Conservation (phyloP, 352 stramenopile species). For the Globisporangium splendens region DNA sequence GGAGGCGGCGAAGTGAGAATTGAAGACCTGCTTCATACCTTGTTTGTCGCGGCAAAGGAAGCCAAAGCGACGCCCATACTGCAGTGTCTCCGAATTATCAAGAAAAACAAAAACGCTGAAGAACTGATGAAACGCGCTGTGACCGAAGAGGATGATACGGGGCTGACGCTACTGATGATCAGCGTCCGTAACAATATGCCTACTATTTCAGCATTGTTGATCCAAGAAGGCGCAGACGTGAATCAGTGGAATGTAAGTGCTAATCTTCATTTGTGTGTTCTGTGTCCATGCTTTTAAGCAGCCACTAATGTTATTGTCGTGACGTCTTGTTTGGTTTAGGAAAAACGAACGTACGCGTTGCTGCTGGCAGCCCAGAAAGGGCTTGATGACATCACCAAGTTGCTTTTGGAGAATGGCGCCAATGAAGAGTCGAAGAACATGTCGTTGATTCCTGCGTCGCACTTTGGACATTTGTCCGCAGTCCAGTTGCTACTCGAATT, state of each 20-base stretch:
- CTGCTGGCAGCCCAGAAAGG: slow-evolving; percentile 83
- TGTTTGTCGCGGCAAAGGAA: slow-evolving; percentile 61
- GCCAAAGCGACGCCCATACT: slow-evolving; percentile 46
- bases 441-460: slow-evolving; percentile 77
- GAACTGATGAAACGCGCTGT: slow-evolving; percentile 52
- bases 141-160: slow-evolving; percentile 68
- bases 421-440: slow-evolving; percentile 85
- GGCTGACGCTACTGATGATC: slow-evolving; percentile 82
- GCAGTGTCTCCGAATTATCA: slow-evolving; percentile 58
- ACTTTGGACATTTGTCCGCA: slow-evolving; percentile 78
- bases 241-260: slow-evolving; percentile 75
- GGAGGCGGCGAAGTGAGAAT: slow-evolving; percentile 50
- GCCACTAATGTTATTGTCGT: not conserved
- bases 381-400: slow-evolving; percentile 62
- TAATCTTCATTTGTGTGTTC: not conserved
- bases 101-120: slow-evolving; percentile 39
- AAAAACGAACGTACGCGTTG: slow-evolving; percentile 77
- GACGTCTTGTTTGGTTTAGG: slow-evolving; percentile 27
- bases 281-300: slow-evolving; percentile 7
- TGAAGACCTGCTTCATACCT: slow-evolving; percentile 50
- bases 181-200: slow-evolving; percentile 62
- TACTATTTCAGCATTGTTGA: slow-evolving; percentile 50
- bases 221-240: slow-evolving; percentile 72
- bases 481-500: slow-evolving; percentile 70
- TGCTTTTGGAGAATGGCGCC: slow-evolving; percentile 57